Evolutionary conservation across 2,329 filamentous ascomycete species (phyloP).

Genomic region (Nemania abortiva): DNA sequence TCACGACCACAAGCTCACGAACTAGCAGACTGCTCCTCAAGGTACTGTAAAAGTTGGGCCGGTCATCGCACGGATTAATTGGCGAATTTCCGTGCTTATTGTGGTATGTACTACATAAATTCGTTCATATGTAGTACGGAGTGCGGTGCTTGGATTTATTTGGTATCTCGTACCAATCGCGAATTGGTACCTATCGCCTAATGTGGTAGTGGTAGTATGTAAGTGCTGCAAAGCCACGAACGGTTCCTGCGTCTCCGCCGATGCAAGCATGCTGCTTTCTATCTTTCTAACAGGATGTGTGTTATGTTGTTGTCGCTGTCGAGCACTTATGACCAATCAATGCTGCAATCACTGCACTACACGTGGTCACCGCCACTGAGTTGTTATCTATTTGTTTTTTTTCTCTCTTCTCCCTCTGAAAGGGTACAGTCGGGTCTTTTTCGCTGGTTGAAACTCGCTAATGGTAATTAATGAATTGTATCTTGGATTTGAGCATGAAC

Average conservation of each 20-base stretch:
- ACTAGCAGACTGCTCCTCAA: not conserved
- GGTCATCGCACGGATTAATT: conserved; percentile 6
- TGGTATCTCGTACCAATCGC: not conserved
- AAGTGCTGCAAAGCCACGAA: conserved; percentile 15
- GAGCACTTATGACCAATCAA: conserved; percentile 27
- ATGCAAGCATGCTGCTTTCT: conserved; percentile 18
- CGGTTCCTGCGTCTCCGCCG: conserved; percentile 40
- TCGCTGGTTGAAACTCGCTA: not conserved
- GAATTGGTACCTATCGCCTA: not conserved
- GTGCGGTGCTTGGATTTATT: not conserved
- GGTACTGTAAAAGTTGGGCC: not conserved
- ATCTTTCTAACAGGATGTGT: conserved; percentile 7
- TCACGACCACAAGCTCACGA: not conserved
- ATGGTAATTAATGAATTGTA: not conserved
- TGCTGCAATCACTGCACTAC: conserved; percentile 41
- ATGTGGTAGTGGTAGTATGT: not conserved
- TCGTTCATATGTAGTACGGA: not conserved
- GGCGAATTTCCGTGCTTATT: conserved; percentile 12
- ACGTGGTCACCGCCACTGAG: conserved; percentile 40
- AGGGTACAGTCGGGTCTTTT: not conserved
- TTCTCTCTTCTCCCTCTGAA: not conserved
- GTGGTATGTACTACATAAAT: not conserved
- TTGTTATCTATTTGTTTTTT: conserved; percentile 17
- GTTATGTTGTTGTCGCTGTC: conserved; percentile 19
- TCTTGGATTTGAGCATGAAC: not conserved